Evolutionary conservation across 805 yeast genomes (phyloP), one percentile per base, ranked within the genome.

Genomic region (Starmerella stigmatis): DNA sequence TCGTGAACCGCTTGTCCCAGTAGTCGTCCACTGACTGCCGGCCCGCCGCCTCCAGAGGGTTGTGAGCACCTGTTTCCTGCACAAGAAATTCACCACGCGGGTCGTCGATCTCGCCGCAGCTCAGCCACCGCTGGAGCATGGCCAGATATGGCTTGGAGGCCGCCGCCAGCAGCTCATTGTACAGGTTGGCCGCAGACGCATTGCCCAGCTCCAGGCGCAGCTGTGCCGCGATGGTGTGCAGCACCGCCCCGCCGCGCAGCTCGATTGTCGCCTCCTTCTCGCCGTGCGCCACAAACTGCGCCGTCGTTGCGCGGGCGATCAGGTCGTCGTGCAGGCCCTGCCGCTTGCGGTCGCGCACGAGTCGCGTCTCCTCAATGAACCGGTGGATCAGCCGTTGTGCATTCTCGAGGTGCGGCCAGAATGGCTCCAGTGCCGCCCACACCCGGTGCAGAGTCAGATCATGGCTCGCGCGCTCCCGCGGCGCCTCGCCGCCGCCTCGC

Each of bases 41-140:
- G 56, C n/a, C 42, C 3, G 36, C 15, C 10, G 16, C 23, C 8
- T 27, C 27, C 12, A 26, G n/a, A n/a, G n/a, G 33, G 7, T 33
- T 35, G 37, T 21, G 23, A 2, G 54, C 55, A 4, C 53, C 48
- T 13, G 58, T 50, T 26, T 28, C 43, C 29, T 49, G 45, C n/a
- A 92, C 75, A 57, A 86, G 64, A 59, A 92, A 92, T 60, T 89
- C 98, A 31, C 79, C 76, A 57, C 76, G 77, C 0, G 84, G 85
- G 55, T 92, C 98, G 50, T 75, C 71, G 9, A 92, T 67, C 5
- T 68, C 66, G 0, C 98, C 98, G 40, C 70, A 65, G 4, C 72
- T 69, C 15, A 89, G 68, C 98, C 98, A 92, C n/a, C 65, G 59
- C 53, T 81, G 78, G 9, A 92, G 66, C 77, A 82, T 81, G 1